phyloP scores from a whole-genome alignment of 805 yeast genomes.

The Candida andamanensis region DNA sequence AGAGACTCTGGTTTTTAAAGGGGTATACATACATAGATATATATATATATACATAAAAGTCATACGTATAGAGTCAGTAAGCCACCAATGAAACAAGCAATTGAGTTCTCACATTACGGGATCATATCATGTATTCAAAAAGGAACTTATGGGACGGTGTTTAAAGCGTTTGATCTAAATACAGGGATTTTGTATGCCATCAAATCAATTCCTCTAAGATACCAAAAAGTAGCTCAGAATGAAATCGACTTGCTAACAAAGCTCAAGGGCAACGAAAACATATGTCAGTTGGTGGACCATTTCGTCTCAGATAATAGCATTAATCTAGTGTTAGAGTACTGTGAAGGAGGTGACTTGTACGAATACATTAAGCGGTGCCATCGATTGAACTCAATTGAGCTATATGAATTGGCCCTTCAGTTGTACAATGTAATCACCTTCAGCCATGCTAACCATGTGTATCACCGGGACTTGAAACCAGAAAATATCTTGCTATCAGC shows the following conservation, averaged over 20 bases:
- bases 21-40: too few relatives aligned
- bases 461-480: constrained; percentile 71
- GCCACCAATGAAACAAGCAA: too few relatives aligned
- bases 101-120: too few relatives aligned
- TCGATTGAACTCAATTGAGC: constrained; percentile 17
- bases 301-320: constrained; percentile 51
- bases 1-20: too few relatives aligned
- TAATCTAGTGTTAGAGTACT: constrained; percentile 61
- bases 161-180: constrained; percentile 42
- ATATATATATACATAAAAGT: too few relatives aligned
- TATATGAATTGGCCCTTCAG: constrained; percentile 42
- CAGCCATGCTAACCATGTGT: constrained; percentile 55
- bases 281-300: constrained; percentile 54
- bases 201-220: constrained; percentile 38
- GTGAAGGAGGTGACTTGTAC: constrained; percentile 21
- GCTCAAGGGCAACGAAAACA: constrained; percentile 42
- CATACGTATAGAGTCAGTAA: too few relatives aligned
- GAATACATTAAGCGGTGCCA: constrained; percentile 5
- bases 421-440: constrained; percentile 46
- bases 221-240: constrained; percentile 41
- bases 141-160: constrained; percentile 61
- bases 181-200: constrained; percentile 42
- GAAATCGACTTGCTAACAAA: constrained; percentile 42
- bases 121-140: constrained; percentile 43
- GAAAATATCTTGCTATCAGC: constrained; percentile 52